phyloP scores from a whole-genome alignment of 176 grass and related monocot genomes.

The Oryza coarctata region DNA sequence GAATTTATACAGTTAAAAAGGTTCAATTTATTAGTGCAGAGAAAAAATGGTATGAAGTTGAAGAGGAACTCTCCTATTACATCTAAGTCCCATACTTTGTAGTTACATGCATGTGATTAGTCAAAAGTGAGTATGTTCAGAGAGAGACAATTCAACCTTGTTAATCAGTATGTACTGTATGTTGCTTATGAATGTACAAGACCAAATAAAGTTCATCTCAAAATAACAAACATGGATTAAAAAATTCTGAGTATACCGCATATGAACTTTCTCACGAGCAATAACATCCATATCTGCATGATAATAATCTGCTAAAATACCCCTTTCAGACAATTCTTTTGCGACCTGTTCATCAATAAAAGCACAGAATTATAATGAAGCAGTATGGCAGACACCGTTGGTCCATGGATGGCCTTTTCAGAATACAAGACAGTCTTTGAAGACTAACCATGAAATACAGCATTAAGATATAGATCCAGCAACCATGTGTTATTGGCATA shows the following conservation, averaged over 20 bases:
- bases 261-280: constrained; percentile 82
- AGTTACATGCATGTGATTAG: not conserved
- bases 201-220: not conserved
- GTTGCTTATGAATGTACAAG: not conserved
- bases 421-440: not conserved
- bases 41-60: constrained; percentile 4
- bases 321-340: constrained; percentile 68
- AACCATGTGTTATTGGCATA: not conserved
- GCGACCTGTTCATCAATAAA: constrained; percentile 58
- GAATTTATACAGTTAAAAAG: not conserved
- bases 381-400: constrained; percentile 9
- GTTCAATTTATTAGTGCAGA: not conserved
- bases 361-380: constrained; percentile 12
- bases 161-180: not conserved
- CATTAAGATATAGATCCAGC: not conserved
- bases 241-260: constrained; percentile 43
- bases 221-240: not conserved
- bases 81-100: not conserved
- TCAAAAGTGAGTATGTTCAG: not conserved
- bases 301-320: constrained; percentile 90
- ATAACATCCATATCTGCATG: constrained; percentile 92
- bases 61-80: not conserved
- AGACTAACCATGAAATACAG: constrained; percentile 21
- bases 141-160: not conserved
- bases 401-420: not conserved